phyloP scores from a whole-genome alignment of 805 yeast genomes.

The Torulaspora franciscae region DNA sequence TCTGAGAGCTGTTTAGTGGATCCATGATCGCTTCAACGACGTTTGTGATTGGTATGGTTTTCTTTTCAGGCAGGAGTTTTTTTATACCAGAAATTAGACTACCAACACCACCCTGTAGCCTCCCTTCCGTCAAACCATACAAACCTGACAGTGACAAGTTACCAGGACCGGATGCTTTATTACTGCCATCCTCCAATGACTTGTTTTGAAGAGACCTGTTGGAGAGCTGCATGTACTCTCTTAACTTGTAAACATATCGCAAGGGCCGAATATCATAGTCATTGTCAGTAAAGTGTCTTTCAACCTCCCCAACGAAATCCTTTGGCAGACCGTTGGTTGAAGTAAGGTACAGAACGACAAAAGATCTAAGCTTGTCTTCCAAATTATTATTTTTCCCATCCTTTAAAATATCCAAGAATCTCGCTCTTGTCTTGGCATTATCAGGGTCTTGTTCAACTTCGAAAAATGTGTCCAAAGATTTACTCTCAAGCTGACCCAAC shows the following conservation, averaged over 20 bases:
- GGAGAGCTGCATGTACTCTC: conserved; percentile 63
- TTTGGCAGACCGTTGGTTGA: conserved; percentile 40
- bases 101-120: conserved; percentile 82
- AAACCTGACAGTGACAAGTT: conserved; percentile 59
- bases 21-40: conserved; percentile 90
- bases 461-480: conserved; percentile 82
- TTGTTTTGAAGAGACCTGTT: conserved; percentile 38
- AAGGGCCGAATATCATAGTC: conserved; percentile 61
- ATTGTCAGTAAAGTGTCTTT: conserved; percentile 51
- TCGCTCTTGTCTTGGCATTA: conserved; percentile 44
- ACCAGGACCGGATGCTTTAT: conserved; percentile 27
- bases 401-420: conserved; percentile 55
- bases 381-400: conserved; percentile 52
- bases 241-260: conserved; percentile 70
- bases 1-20: conserved; percentile 59
- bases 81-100: conserved; percentile 83
- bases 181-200: conserved; percentile 34
- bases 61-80: conserved; percentile 80
- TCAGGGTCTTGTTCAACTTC: conserved; percentile 85
- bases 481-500: conserved; percentile 77
- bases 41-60: conserved; percentile 82
- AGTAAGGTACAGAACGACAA: conserved; percentile 65
- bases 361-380: conserved; percentile 85
- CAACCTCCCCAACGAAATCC: conserved; percentile 56
- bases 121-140: conserved; percentile 77